Conservation (phyloP, 202 grass and related monocot species). For the Zizania palustris region DNA sequence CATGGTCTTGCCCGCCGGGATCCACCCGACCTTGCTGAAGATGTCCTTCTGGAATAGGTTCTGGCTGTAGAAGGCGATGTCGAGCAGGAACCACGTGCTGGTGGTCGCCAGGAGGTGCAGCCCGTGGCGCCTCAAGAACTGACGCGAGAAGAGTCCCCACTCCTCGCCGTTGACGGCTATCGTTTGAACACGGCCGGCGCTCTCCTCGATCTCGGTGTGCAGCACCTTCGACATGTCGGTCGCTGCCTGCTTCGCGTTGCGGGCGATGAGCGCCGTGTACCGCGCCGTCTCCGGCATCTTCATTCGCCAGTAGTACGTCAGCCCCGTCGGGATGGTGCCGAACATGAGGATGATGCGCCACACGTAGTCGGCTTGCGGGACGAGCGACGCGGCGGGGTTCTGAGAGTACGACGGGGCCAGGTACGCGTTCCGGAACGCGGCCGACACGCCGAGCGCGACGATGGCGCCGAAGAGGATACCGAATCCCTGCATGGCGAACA, state of each 20-base stretch:
- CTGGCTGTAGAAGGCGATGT: slow-evolving; percentile 75
- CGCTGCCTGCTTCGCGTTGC: slow-evolving; percentile 48
- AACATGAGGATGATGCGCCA: slow-evolving; percentile 54
- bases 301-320: slow-evolving; percentile 55
- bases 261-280: slow-evolving; percentile 56
- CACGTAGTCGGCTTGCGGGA: slow-evolving; percentile 48
- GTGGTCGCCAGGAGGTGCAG: slow-evolving; percentile 53
- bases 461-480: neutral
- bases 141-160: slow-evolving; percentile 54
- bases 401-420: slow-evolving; percentile 29
- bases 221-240: slow-evolving; percentile 58
- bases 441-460: neutral
- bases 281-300: slow-evolving; percentile 62
- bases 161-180: neutral
- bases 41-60: slow-evolving; percentile 71
- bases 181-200: neutral
- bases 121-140: slow-evolving; percentile 53
- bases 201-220: slow-evolving; percentile 32
- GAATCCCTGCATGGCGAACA: slow-evolving; percentile 59
- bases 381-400: slow-evolving; percentile 11
- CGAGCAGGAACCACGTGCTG: slow-evolving; percentile 57
- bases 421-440: slow-evolving; percentile 30
- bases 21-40: slow-evolving; percentile 59
- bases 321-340: slow-evolving; percentile 38
- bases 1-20: slow-evolving; percentile 53